These are phyloP conservation scores for Metschnikowia kofuensis DNA, from an alignment of 805 yeast genomes.

Conservation along the genomic window DNA sequence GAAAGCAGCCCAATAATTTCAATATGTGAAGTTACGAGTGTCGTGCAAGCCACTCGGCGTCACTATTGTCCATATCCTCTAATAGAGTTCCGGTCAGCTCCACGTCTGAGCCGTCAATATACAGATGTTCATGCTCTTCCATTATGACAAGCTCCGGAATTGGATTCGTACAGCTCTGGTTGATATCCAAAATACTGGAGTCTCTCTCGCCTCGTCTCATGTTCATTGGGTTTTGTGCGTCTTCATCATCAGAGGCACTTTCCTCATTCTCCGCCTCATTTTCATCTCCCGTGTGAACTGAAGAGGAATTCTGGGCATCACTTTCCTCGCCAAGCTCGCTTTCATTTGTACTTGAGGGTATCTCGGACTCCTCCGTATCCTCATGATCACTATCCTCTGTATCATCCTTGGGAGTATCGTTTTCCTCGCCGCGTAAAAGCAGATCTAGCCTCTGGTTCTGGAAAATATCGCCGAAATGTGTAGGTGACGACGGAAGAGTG, in stretches of 20 bases:
- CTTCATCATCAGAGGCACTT: not conserved
- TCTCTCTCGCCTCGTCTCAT: not conserved
- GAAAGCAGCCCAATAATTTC: not conserved
- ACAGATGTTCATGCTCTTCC: conserved; percentile 16
- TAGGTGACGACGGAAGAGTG: conserved; percentile 14
- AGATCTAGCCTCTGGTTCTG: not conserved
- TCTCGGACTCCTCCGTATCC: not conserved
- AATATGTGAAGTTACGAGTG: not conserved
- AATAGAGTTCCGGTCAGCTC: conserved; percentile 25
- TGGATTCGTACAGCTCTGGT: not conserved
- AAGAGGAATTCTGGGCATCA: not conserved
- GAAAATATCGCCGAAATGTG: not conserved
- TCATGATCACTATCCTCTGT: not conserved
- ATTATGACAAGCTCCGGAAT: not conserved
- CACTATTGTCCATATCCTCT: conserved; percentile 10
- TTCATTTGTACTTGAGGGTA: too few relatives aligned
- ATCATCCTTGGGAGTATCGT: not conserved
- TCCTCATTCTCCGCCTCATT: not conserved
- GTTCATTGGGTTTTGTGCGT: not conserved
- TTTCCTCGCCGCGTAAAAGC: not conserved
- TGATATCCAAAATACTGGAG: not conserved
- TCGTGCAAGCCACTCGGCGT: conserved; percentile 12
- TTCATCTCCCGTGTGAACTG: too few relatives aligned
- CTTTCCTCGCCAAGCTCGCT: not conserved
- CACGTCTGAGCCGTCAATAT: conserved; percentile 34